Base-by-base conservation (phyloP, 208 protist species). In the Trypanosoma grayi region DNA sequence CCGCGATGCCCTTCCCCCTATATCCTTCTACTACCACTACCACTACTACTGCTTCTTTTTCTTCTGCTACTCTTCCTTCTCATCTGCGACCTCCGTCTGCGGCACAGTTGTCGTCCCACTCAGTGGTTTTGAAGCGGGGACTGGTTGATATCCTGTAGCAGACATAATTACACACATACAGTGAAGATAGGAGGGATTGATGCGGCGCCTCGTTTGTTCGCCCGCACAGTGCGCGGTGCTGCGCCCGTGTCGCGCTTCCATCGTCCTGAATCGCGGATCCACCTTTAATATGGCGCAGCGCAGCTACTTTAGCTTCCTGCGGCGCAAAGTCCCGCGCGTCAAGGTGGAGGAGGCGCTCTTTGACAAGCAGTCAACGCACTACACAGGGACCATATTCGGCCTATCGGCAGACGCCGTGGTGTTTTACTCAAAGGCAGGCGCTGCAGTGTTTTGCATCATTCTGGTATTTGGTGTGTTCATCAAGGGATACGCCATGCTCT, bases 371-470 rank as follows among this genome's bases (percentile, higher is more conserved):
- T 58, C 53, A 4, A 45, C 60, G 31, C 85, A 76, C 48, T 95
- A 92, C 70, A 41, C 71, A 4, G 89, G 89, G 6, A 95, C 62
- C 9, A 66, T 95, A 36, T 92, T 93, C 48, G 89, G 89, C n/a
- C 39, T 92, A 20, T 69, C 85, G 7, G 77, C 83, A 4, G 89
- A 95, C 59, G 79, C 70, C 50, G 72, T 93, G 16, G 46, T 95
- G 28, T 93, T 92, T 70, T 93, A 95, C 72, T 59, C 66, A 18
- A 95, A 95, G 66, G 76, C 87, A 4, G 64, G 63, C 28, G 71
- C 45, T 28, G 57, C 75, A 20, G 28, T 79, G 0, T 18, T 82
- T 8, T 46, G 50, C 18, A 61, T 71, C 9, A 33, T 88, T 37
- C 14, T 67, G 2, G 60, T 82, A 20, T 28, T 92, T 10, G 83